Conservation (phyloP, 2,329 filamentous ascomycete genomes). For the Nothophoma quercina region DNA sequence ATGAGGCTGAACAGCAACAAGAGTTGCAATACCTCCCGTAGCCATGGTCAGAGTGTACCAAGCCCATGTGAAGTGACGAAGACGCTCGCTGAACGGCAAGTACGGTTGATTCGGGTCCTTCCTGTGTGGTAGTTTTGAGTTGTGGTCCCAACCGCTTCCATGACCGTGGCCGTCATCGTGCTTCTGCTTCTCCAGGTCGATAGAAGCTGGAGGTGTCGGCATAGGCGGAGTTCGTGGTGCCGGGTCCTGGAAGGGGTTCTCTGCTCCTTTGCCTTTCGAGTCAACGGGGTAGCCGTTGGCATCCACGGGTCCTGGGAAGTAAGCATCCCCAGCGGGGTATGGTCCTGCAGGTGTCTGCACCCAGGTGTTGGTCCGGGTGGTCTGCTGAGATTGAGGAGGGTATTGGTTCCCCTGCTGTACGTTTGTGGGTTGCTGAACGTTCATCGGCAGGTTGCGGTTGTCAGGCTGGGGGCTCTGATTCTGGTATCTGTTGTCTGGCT, state of each 20-base stretch:
- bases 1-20: slow-evolving; percentile 55
- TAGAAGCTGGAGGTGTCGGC: slow-evolving; percentile 24
- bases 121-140: slow-evolving; percentile 37
- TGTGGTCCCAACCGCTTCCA: slow-evolving; percentile 32
- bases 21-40: slow-evolving; percentile 56
- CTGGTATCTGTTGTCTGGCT: slow-evolving; percentile 4
- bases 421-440: slow-evolving; percentile 17
- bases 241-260: slow-evolving; percentile 30
- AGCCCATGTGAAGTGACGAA: slow-evolving; percentile 57
- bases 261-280: slow-evolving; percentile 30
- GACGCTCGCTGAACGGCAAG: slow-evolving; percentile 35
- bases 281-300: slow-evolving; percentile 38
- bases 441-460: slow-evolving; percentile 14
- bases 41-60: slow-evolving; percentile 59
- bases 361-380: slow-evolving; percentile 40
- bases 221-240: slow-evolving; percentile 21
- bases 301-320: slow-evolving; percentile 32
- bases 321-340: slow-evolving; percentile 29
- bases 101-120: slow-evolving; percentile 46
- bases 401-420: slow-evolving; percentile 19
- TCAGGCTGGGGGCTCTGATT: slow-evolving; percentile 17
- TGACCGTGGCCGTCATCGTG: slow-evolving; percentile 28
- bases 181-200: slow-evolving; percentile 43
- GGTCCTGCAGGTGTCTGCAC: slow-evolving; percentile 35
- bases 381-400: slow-evolving; percentile 28